Evolutionary conservation across 805 yeast species (phyloP), one percentile per base, ranked within the genome.

Genomic region (Yamadazyma sp.): DNA sequence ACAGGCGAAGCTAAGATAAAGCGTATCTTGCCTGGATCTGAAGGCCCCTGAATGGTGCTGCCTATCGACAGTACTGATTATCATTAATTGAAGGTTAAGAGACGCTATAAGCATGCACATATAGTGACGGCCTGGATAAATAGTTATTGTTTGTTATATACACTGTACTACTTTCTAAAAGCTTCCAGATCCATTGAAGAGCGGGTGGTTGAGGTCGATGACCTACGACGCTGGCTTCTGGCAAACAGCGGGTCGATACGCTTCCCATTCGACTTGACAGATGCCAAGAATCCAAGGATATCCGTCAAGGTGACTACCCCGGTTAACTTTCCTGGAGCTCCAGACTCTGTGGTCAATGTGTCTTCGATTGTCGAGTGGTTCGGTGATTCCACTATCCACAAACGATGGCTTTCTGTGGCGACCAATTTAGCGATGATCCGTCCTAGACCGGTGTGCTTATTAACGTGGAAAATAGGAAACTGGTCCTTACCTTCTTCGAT

Each of bases 221-320:
- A 73, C 57, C 88, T 74, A 53, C 96, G 75, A 58, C 98, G 78
- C 60, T 87, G 93, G 55, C 88, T 82, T 58, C 98, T 78, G 3
- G 97, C 97, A 37, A 77, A 73, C 26, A 73, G 79, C 3, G 99
- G 98, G 55, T 91, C 96, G 16, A 87, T 80, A 38, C 67, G 68
- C 52, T 76, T 76, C 3, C 95, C 96, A 32, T 50, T 58, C 14
- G 61, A 49, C 40, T 80, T 73, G 23, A 76, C 77, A 49, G 80
- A 74, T 6, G 96, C 95, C 45, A 91, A 73, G 29, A 88, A 63
- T 12, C 90, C 86, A 34, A 93, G 65, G 22, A 91, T 82, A 60
- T 91, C 99, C 0, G 98, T 91, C 49, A 93, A 67, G 3, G 96
- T 86, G 3, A 93, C 80, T 17, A 93, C 98, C 27, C 98, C 98